Conservation (phyloP, 1,284 basidiomycete genomes). For the Thelephora terrestris region DNA sequence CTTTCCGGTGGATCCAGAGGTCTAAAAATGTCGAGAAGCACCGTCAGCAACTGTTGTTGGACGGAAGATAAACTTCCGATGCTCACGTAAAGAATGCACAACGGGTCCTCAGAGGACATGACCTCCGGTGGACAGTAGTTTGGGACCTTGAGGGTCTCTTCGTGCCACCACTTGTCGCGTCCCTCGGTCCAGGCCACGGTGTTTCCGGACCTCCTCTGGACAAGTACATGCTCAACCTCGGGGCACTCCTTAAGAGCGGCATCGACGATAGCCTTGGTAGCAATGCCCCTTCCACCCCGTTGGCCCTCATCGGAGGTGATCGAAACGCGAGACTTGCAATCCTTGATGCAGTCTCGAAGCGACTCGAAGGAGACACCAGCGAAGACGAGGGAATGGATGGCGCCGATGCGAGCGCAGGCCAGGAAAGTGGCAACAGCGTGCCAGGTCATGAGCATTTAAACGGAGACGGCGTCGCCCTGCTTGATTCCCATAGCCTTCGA, state of each 20-base stretch:
- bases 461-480: constrained; percentile 91
- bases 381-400: constrained; percentile 97
- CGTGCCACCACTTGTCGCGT: constrained; percentile 95
- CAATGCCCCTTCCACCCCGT: constrained; percentile 91
- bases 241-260: constrained; percentile 84
- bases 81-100: constrained; percentile 95
- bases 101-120: constrained; percentile 87
- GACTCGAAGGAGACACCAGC: constrained; percentile 98
- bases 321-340: constrained; percentile 84
- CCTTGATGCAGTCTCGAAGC: constrained; percentile 86
- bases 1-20: constrained; percentile 92
- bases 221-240: constrained; percentile 83
- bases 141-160: constrained; percentile 79
- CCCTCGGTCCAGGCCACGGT: constrained; percentile 78
- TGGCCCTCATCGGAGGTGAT: constrained; percentile 95
- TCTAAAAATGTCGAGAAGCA: constrained; percentile 33
- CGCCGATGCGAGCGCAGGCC: constrained; percentile 94
- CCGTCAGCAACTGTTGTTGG: neutral
- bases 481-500: constrained; percentile 86
- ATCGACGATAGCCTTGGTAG: constrained; percentile 95
- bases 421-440: constrained; percentile 93
- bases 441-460: constrained; percentile 90
- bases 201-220: constrained; percentile 83
- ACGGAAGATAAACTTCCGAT: neutral
- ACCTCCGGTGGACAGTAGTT: constrained; percentile 83